Evolutionary conservation across 2,329 filamentous ascomycete genomes (phyloP).

Genomic region (Cladosporium velox): DNA sequence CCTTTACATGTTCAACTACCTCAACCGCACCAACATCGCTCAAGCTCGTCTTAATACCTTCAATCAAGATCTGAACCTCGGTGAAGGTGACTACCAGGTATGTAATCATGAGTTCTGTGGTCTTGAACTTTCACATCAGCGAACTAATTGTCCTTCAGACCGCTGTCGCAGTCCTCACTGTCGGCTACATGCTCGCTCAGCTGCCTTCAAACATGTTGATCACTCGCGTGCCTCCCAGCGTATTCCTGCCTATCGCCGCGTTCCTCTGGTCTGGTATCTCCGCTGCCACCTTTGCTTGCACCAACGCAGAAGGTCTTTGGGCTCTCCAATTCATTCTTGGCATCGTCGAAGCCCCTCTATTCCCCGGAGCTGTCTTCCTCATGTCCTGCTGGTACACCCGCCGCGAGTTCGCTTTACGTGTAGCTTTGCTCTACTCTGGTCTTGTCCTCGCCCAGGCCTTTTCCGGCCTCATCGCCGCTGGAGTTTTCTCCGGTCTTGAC

Average conservation of each 20-base stretch:
- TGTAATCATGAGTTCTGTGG: too few species aligned
- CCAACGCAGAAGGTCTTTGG: slow-evolving; percentile 49
- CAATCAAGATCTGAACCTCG: slow-evolving; percentile 56
- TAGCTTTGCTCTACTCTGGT: slow-evolving; percentile 22
- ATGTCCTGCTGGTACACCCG: slow-evolving; percentile 45
- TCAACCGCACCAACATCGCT: slow-evolving; percentile 27
- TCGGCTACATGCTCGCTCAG: slow-evolving; percentile 43
- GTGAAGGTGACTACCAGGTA: slow-evolving; percentile 59
- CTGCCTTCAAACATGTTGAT: slow-evolving; percentile 49
- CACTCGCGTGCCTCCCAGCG: slow-evolving; percentile 51
- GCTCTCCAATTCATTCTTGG: slow-evolving; percentile 35
- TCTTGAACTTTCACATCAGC: too few species aligned
- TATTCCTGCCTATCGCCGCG: slow-evolving; percentile 55
- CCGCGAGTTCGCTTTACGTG: slow-evolving; percentile 23
- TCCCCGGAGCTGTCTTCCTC: slow-evolving; percentile 23
- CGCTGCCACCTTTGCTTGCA: slow-evolving; percentile 32
- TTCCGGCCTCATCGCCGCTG: slow-evolving; percentile 15
- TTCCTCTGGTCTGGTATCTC: slow-evolving; percentile 46
- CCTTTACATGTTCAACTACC: slow-evolving; percentile 35
- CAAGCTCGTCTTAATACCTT: slow-evolving; percentile 41
- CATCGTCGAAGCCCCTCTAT: slow-evolving; percentile 21
- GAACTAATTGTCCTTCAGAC: too few species aligned
- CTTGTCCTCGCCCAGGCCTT: slow-evolving; percentile 27
- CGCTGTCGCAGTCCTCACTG: slow-evolving; percentile 49
- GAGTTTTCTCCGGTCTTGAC: slow-evolving; percentile 20